phyloP scores from a whole-genome alignment of 1,284 basidiomycete genomes.

The Kwoniella shivajii region DNA sequence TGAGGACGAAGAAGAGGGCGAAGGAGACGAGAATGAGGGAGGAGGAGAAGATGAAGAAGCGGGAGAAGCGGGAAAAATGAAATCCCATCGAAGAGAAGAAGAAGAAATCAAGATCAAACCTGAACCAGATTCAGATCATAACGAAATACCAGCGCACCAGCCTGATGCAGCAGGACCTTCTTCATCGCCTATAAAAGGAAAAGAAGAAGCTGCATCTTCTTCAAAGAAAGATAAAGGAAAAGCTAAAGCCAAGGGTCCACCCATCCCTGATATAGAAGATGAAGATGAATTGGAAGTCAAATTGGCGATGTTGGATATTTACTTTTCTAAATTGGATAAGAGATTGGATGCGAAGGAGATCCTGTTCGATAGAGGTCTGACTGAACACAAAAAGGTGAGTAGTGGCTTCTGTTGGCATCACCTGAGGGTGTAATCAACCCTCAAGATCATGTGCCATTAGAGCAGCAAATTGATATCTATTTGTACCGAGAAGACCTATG shows the following conservation, averaged over 20 bases:
- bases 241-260: slow-evolving; percentile 67
- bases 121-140: slow-evolving; percentile 27
- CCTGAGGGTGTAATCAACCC: too few relatives aligned
- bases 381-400: slow-evolving; percentile 89
- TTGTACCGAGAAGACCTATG: not conserved
- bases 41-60: slow-evolving; percentile 30
- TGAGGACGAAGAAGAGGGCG: slow-evolving; percentile 40
- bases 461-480: too few relatives aligned
- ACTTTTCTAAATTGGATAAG: slow-evolving; percentile 87
- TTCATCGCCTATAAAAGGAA: slow-evolving; percentile 11
- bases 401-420: too few relatives aligned
- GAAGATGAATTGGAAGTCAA: slow-evolving; percentile 88
- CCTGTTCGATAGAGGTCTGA: slow-evolving; percentile 86
- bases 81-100: slow-evolving; percentile 3
- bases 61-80: slow-evolving; percentile 18
- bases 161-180: slow-evolving; percentile 11
- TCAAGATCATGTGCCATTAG: too few relatives aligned
- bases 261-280: slow-evolving; percentile 68
- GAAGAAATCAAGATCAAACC: slow-evolving; percentile 21
- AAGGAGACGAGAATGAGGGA: slow-evolving; percentile 37
- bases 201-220: slow-evolving; percentile 15
- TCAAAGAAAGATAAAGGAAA: slow-evolving; percentile 61
- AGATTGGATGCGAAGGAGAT: slow-evolving; percentile 83
- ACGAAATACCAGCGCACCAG: slow-evolving; percentile 10
- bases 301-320: slow-evolving; percentile 86